Conservation (phyloP, 371 early-diverging fungal genomes). For the Mucor mucedo region DNA sequence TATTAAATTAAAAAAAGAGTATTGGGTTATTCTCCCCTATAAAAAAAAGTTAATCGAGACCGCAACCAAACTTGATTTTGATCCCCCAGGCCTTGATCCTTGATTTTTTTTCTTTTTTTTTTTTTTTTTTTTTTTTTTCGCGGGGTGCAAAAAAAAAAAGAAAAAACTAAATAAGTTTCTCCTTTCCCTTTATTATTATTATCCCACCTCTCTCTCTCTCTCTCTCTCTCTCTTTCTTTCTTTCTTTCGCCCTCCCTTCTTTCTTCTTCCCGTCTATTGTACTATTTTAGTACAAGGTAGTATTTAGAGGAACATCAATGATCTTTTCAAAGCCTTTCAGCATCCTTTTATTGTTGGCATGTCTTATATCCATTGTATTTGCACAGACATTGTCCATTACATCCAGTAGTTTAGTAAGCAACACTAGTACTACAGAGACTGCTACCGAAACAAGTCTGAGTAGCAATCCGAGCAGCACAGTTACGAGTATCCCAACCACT, state of each 20-base stretch:
- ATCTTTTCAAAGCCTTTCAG: neutral
- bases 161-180: slow-evolving; percentile 1
- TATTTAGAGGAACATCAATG: slow-evolving; percentile 1
- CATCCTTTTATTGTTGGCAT: neutral
- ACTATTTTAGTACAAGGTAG: neutral
- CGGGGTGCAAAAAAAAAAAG: slow-evolving; percentile 16
- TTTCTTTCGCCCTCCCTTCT: neutral
- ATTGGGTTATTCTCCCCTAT: neutral
- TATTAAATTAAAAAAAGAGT: too few relatives aligned
- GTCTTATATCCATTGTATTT: slow-evolving; percentile 3
- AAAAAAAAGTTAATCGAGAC: slow-evolving; percentile 8
- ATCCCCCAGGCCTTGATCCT: slow-evolving; percentile 6
- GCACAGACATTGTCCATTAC: neutral
- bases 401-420: neutral
- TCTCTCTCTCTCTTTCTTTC: slow-evolving; percentile 8
- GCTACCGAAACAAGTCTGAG: neutral
- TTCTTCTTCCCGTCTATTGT: neutral
- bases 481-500: too few relatives aligned
- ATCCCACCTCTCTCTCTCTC: neutral
- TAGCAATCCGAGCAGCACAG: too few relatives aligned
- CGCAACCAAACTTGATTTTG: neutral
- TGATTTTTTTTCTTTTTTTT: neutral
- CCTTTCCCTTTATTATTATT: neutral
- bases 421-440: neutral
- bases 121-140: neutral